These are phyloP conservation scores for Apostasia ramifera DNA, from an alignment of 106 monocot genomes.

Conservation along the genomic window DNA sequence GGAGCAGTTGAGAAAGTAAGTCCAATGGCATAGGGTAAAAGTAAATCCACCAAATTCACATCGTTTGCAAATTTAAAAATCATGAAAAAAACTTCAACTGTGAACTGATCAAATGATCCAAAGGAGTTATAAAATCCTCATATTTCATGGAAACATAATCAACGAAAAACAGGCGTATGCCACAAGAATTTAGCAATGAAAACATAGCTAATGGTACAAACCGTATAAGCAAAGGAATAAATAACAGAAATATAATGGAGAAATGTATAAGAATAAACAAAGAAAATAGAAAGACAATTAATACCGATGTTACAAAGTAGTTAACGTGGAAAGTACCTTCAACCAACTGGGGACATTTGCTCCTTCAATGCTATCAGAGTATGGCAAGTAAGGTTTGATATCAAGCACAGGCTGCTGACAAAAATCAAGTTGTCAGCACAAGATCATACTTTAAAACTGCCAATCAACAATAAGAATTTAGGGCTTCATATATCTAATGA, in stretches of 20 bases:
- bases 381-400: slow-evolving; percentile 92
- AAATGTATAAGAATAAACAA: background rate
- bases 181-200: no score
- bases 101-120: no score
- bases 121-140: no score
- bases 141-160: no score
- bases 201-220: background rate
- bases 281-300: background rate
- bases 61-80: no score
- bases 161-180: no score
- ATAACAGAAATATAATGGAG: background rate
- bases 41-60: no score
- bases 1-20: no score
- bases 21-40: no score
- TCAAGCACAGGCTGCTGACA: slow-evolving; percentile 88
- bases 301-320: background rate
- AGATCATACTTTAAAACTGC: slow-evolving; percentile 23
- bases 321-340: slow-evolving; percentile 35
- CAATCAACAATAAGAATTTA: slow-evolving; percentile 10
- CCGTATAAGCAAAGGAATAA: background rate
- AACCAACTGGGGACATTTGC: slow-evolving; percentile 75
- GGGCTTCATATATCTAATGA: background rate
- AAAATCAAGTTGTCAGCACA: slow-evolving; percentile 25
- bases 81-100: no score
- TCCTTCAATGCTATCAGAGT: slow-evolving; percentile 66